Evolutionary conservation across 495 filamentous ascomycete species (phyloP).

Genomic region (Penicillium fimorum): DNA sequence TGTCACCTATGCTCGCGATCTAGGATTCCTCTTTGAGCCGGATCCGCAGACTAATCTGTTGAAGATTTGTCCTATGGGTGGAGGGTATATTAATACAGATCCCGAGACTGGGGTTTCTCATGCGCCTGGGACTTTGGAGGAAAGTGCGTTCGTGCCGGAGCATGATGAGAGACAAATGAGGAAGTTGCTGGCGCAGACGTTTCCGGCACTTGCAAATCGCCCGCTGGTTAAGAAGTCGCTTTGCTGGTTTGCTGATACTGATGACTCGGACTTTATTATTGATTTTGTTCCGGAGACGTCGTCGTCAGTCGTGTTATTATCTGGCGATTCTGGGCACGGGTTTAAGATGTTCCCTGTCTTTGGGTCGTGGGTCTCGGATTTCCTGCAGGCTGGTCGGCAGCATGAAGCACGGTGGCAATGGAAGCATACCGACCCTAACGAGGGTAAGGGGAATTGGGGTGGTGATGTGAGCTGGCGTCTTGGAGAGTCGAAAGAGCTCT

Average conservation of each 20-base stretch:
- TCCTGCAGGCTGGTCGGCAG: constrained; percentile 38
- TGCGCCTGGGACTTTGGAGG: constrained; percentile 31
- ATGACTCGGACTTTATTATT: constrained; percentile 57
- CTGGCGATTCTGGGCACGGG: constrained; percentile 56
- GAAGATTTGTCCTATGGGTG: constrained; percentile 55
- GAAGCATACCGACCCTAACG: constrained; percentile 31
- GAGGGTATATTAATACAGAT: constrained; percentile 53
- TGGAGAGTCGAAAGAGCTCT: constrained; percentile 36
- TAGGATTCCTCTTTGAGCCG: constrained; percentile 61
- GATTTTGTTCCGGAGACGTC: constrained; percentile 51
- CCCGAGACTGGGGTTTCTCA: constrained; percentile 32
- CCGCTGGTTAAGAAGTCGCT: constrained; percentile 47
- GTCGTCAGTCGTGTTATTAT: constrained; percentile 45
- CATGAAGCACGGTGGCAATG: constrained; percentile 42
- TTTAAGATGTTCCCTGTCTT: constrained; percentile 62
- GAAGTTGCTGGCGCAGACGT: constrained; percentile 46
- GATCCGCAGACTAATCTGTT: constrained; percentile 52
- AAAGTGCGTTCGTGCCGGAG: constrained; percentile 45
- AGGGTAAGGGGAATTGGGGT: constrained; percentile 32
- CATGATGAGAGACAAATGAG: constrained; percentile 49
- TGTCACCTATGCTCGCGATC: constrained; percentile 52
- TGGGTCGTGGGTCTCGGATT: constrained; percentile 47
- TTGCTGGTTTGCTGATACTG: constrained; percentile 61
- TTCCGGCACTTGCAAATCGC: constrained; percentile 49
- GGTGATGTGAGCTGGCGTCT: constrained; percentile 43